Evolutionary conservation across 257 asterid species (phyloP), one percentile per base, ranked within the genome.

Genomic region (Jaltomata sinuosa): DNA sequence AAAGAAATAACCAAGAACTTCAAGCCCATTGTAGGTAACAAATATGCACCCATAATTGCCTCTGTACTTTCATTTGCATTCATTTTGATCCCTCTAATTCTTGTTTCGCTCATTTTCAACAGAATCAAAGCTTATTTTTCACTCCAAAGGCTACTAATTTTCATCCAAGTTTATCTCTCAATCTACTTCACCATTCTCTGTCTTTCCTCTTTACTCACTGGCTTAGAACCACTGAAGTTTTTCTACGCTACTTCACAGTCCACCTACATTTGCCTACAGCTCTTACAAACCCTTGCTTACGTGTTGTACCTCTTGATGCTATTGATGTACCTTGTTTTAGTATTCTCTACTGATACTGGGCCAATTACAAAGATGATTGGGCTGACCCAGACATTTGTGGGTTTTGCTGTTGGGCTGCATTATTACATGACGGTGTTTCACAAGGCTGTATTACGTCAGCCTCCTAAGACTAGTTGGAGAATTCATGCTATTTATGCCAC

Each of bases 401-500:
- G 99, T 91, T 93, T 93, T 27, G 88, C 97, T 1, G 93, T 96
- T 85, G 99, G 99, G 84, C 93, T 96, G 16, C 99, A 96, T 90
- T 93, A 94, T 80, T 96, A 94, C 84, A 86, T 93, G 94, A 88
- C 89, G 89, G 98, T 96, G 88, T 96, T 93, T 87, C 98, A 93
- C 29, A 88, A 89, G 88, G 95, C 97, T 0, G 98, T 96, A 27
- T 29, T 94, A 89, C 94, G 84, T 79, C 97, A 93, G 74, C 97
- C 95, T 69, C 99, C 99, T 14, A 94, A 90, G 90, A 93, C 93
- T 3, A 91, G 92, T 49, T 96, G 98, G 98, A 93, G 89, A 64
- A 91, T 90, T 9, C 98, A 96, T 25, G 97, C 88, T 3, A 49
- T 96, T 3, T 96, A 93, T 64, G 98, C 97, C 90, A 87, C 97